Percentiles rank a stretch among this genome's conserved stretches.
Conservation (phyloP, 225 moss, liverwort and hornwort genomes). For the Straminergon stramineum region DNA sequence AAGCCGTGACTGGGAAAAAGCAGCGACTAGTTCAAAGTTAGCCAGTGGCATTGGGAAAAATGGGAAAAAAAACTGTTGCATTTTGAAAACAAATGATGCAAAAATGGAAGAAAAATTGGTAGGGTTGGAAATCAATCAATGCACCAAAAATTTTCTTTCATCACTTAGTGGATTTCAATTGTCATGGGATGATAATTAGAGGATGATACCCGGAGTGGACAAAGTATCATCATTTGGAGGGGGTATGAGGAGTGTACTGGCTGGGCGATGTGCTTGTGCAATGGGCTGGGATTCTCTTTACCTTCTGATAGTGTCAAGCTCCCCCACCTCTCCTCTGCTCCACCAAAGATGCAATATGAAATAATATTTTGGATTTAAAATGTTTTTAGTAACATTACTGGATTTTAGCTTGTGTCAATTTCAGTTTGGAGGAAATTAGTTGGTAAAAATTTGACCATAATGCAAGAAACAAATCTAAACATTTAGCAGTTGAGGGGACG, state of each 20-base stretch:
- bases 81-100: neutral
- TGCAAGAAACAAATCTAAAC: too few relatives aligned
- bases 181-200: neutral
- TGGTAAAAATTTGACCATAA: rapidly evolving
- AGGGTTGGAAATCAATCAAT: neutral
- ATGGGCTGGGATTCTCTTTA: neutral
- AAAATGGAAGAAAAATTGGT: neutral
- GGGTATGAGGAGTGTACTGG: too few relatives aligned
- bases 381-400: neutral
- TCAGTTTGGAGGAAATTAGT: neutral
- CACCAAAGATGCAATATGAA: too few relatives aligned
- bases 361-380: neutral
- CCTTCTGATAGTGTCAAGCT: neutral
- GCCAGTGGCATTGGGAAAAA: neutral
- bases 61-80: neutral
- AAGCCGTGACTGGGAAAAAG: too few relatives aligned
- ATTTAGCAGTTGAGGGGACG: too few relatives aligned
- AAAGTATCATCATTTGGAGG: neutral
- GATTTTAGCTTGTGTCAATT: neutral
- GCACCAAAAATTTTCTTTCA: neutral
- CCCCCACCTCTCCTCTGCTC: rapidly evolving
- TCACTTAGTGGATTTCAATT: neutral
- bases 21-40: neutral
- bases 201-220: rapidly evolving
- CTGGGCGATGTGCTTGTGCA: neutral